Percentiles rank a stretch among this genome's conserved stretches.
Evolutionary conservation across 176 grass and related monocot genomes (phyloP).

Genomic region (Tillandsia leiboldiana): DNA sequence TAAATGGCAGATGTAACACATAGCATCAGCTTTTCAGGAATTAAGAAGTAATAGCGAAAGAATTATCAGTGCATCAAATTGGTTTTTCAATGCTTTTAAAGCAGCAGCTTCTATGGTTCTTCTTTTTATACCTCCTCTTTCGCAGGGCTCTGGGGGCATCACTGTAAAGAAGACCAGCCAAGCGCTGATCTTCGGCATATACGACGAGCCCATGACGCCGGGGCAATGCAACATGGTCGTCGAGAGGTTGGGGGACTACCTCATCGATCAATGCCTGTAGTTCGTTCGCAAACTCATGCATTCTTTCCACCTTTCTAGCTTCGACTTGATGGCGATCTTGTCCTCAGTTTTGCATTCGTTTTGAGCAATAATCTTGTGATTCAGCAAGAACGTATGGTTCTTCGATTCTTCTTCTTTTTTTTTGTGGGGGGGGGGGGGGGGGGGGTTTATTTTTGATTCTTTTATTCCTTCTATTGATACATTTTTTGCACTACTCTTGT

Average conservation of each 20-base stretch:
- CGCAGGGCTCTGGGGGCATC: slow-evolving; percentile 65
- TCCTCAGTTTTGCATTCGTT: background rate
- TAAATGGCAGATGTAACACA: too few relatives aligned
- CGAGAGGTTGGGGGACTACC: slow-evolving; percentile 88
- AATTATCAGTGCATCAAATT: too few relatives aligned
- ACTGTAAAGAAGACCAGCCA: slow-evolving; percentile 83
- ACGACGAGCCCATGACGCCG: slow-evolving; percentile 90
- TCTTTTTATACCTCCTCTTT: background rate
- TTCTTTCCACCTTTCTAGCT: background rate
- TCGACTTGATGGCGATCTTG: background rate
- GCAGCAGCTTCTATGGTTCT: background rate
- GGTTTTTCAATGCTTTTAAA: background rate
- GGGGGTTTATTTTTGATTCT: background rate
- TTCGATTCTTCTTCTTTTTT: background rate
- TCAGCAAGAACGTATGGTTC: background rate
- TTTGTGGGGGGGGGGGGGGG: too few relatives aligned
- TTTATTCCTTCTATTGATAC: background rate
- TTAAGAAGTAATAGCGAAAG: too few relatives aligned
- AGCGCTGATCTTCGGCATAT: slow-evolving; percentile 72
- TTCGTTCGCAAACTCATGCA: background rate
- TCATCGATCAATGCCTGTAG: slow-evolving; percentile 73
- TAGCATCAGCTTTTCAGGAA: too few relatives aligned
- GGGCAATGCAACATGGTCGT: slow-evolving; percentile 88
- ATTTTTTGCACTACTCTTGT: too few relatives aligned
- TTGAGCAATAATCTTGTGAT: slow-evolving; percentile 2